Base-by-base conservation (phyloP, 805 yeast species). In the Vanderwaltozyma yarrowii region DNA sequence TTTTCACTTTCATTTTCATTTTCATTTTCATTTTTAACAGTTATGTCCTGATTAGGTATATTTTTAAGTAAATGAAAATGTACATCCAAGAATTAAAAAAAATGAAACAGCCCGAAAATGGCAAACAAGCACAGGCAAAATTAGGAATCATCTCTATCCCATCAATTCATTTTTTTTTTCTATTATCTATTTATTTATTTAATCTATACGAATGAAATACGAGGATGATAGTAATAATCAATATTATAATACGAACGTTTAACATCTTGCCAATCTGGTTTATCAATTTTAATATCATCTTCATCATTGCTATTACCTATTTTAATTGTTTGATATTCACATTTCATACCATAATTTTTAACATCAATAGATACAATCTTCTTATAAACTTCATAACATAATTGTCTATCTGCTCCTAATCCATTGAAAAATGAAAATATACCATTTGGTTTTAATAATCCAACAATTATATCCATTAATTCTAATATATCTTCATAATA, bases 401-500 rank as follows among this genome's bases (percentile, higher is more conserved):
- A 67, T 48, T 76, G 71, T 48, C 87, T 65, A 46, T 81, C 92
- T 13, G 88, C 89, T 18, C 92, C 92, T 9, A 83, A 67, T 0
- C 97, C 97, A 52, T 88, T 89, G 70, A 88, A 88, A 55, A 87
- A 88, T 5, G 95, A 85, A 45, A 88, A 87, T 1, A 76, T 71
- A 8, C 96, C 97, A 25, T 74, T 72, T 7, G 92, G 84, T 55
- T 81, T 80, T 46, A 88, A 62, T 35, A 88, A 63, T 0, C 95
- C 96, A 15, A 86, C 94, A 5, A 84, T 69, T 11, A 71, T 54
- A 60, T 89, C 96, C 54, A 80, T 85, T 20, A 89, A 66, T 36
- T 84, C 89, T 33, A 86, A 66, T 92, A 88, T 82, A 55, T 88
- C 96, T 43, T 69, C 69, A 58, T 89, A 88, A 56, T 85, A 94